Base-by-base conservation (phyloP, 176 grass and related monocot genomes). In the Zea mays region DNA sequence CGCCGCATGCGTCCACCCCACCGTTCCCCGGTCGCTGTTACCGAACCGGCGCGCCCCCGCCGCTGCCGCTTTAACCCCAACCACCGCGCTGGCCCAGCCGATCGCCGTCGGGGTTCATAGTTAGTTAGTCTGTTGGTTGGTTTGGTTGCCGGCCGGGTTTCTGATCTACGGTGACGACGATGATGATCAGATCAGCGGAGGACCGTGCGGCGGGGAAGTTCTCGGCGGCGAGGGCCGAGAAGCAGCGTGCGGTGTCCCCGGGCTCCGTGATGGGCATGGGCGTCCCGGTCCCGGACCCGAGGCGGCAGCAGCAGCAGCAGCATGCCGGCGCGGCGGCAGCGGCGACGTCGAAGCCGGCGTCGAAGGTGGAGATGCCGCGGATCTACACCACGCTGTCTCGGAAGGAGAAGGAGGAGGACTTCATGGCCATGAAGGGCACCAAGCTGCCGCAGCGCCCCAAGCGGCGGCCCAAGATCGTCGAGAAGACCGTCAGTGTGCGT, bases 351-450 rank as follows among this genome's bases (percentile, higher is more conserved):
- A 88, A 69, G 65, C 50, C 83, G 17, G 51, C 20, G 61, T n/a
- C 50, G n/a, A 87, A 73, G 67, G 56, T 80, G 51, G 88, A 90
- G 75, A 6, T 92, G 79, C 94, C 94, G 16, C 85, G 86, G 79
- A 93, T 97, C 82, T 84, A 58, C 67, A 81, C 88, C 13, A 82
- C 84, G 56, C 86, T 97, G 80, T 86, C 93, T 42, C 73, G 90
- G 43, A 93, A 81, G 88, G 90, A 97, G 65, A 91, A 93, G 78
- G 90, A 93, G 72, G 93, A 97, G 17, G 90, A 97, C 70, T 93
- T 91, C 65, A 6, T 97, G 55, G 84, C 76, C 19, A 89, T 97
- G 81, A 93, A 87, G 36, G 93, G 93, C 74, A 69, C 78, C 74
- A 97, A 93, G 90, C 88, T 97, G 61, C 86, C 93, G 1, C 81